Base-by-base conservation (phyloP, 179 eudicot species). In the Drosera spatulata region DNA sequence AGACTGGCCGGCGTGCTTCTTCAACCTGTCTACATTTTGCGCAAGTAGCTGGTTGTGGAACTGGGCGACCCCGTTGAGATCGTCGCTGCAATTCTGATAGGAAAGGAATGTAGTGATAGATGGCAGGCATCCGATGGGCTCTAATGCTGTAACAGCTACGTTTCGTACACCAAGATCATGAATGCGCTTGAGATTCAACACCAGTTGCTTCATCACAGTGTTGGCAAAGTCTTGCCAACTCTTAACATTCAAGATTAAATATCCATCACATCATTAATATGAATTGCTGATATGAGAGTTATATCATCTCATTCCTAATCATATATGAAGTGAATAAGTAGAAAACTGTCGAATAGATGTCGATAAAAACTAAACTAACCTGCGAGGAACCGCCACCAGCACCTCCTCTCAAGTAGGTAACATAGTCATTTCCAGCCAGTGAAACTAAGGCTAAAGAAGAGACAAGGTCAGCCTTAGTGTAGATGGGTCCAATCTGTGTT, bases 111-210 rank as follows among this genome's bases (percentile, higher is more conserved):
- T 55, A 4, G 88, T 79, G 6, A 58, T 33, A 2, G 68, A 54
- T 1, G 93, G 93, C 43, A 85, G 59, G 58, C 93, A 85, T 6
- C 93, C 93, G 1, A 80, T 14, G 2, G 93, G 93, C 64, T 68
- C 74, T 47, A 85, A 56, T 45, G 72, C 64, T 5, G 86, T 79
- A 5, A 85, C 58, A 0, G 61, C 73, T 50, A 85, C 58, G 62
- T 75, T 85, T 5, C 56, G 63, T 10, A 81, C 82, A 14, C 94
- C 94, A 8, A 77, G 40, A 3, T 60, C 60, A 12, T 71, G 76
- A 43, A 88, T 72, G 5, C 80, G 73, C 54, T 70, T 66, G 5
- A 85, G 70, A 62, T 85, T 72, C n/a, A 48, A 7, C 6, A 57
- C 59, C 12, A 88, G 76, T 52, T 88, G 87, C 12, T 73, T 70